Evolutionary conservation across 768 basidiomycete genomes (phyloP), one percentile per base, ranked within the genome.

Genomic region (Cystofilobasidium bisporidii): DNA sequence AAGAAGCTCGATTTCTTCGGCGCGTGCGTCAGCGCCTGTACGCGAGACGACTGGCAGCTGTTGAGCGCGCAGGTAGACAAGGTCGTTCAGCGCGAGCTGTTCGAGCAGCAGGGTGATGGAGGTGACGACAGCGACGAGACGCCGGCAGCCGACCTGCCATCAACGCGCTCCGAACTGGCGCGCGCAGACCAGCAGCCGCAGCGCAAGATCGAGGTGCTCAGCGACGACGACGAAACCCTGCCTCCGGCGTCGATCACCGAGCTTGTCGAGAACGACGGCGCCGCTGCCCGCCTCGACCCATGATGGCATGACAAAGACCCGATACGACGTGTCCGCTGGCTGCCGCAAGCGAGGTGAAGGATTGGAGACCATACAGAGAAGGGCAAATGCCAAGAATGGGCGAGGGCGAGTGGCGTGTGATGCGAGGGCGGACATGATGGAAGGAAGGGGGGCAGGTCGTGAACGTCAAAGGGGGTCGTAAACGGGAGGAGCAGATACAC

Each of bases 301-400:
- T 43, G 43, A 43, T 3, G 10, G 43, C 43, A 36, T 36, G 36
- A 6, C 36, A 12, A 5, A 6, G 6, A 12, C 36, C 12, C 36
- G 36, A 36, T 5, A 36, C 5, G 10, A 43, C 4, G 43, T 17
- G 43, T 15, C 20, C 10, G 20, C 36, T 5, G 6, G 36, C 36
- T 6, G 6, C 36, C 6, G 20, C 43, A 43, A 40, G n/a, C 30
- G 30, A 38, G 40, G 28, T 36, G 24, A 41, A 30, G 30, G 33
- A 8, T 32, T 22, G 38, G 28, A 11, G 28, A n/a, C n/a, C 32
- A n/a, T 30, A 28, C 38, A 30, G 36, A 36, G 50, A 15, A 45
- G 60, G 50, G 47, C 2, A n/a, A 2, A 76, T 17, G 43, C 10
- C 43, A 15, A 77, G 3, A 79, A 79, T 22, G 82, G 80, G 45